A percentile compares a stretch with the other conserved stretches of the same genome.
phyloP scores from a whole-genome alignment of 176 grass and related monocot genomes.

The Phragmites australis region DNA sequence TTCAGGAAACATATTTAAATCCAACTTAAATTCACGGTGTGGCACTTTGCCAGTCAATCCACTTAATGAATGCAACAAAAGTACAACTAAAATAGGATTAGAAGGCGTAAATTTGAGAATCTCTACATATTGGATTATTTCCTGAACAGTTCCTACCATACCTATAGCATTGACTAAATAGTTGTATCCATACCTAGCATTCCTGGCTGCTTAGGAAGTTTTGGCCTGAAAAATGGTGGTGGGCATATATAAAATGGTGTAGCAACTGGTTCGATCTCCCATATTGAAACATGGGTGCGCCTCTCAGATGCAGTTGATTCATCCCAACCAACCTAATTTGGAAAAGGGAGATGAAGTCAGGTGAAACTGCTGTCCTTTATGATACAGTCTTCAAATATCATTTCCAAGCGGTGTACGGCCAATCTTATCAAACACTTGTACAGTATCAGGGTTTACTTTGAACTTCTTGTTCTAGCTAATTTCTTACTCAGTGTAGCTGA shows the following conservation, averaged over 20 bases:
- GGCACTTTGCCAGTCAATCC: neutral
- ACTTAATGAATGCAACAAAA: constrained; percentile 20
- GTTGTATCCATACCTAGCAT: constrained; percentile 55
- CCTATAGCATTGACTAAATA: neutral
- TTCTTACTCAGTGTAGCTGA: constrained; percentile 11
- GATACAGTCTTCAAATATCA: constrained; percentile 18
- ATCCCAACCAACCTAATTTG: constrained; percentile 94
- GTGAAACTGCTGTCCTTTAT: neutral
- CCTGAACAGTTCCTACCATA: constrained; percentile 7
- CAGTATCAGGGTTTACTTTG: neutral
- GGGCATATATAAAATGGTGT: constrained; percentile 99
- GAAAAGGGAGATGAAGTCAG: constrained; percentile 41
- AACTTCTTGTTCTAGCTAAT: neutral
- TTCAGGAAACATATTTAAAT: constrained; percentile 16
- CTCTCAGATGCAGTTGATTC: constrained; percentile 92
- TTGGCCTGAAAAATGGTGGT: constrained; percentile 85
- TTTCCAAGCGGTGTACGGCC: neutral
- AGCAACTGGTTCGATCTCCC: constrained; percentile 97
- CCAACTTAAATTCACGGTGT: neutral
- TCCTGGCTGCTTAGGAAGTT: constrained; percentile 75
- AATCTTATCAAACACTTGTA: constrained; percentile 13
- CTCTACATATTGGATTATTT: neutral
- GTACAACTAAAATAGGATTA: neutral
- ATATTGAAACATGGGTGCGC: constrained; percentile 88
- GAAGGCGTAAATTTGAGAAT: constrained; percentile 1